Conservation (phyloP, 2,329 filamentous ascomycete species). For the Cladorrhinum sp. region DNA sequence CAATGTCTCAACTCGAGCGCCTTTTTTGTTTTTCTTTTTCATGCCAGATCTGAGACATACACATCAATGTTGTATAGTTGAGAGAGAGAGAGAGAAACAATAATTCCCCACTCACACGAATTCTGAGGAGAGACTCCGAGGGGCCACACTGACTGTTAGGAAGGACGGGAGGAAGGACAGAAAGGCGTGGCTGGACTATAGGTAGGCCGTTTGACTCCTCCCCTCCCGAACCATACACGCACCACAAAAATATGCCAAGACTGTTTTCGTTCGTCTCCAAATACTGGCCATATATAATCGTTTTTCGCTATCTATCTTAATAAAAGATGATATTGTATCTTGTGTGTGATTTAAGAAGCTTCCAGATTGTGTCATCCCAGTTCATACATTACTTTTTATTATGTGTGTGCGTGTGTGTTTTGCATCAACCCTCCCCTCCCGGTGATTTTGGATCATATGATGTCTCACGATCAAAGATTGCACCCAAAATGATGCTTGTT, state of each 20-base stretch:
- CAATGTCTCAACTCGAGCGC: neutral
- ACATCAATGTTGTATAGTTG: neutral
- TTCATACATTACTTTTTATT: neutral
- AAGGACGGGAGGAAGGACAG: too few relatives aligned
- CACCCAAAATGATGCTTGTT: neutral
- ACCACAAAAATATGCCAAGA: neutral
- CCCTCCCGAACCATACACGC: too few relatives aligned
- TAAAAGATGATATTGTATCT: too few relatives aligned
- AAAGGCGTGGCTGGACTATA: too few relatives aligned
- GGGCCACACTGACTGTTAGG: too few relatives aligned
- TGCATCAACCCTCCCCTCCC: neutral
- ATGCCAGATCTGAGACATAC: constrained; percentile 3
- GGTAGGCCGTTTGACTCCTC: too few relatives aligned
- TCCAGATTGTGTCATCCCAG: neutral
- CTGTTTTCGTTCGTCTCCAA: too few relatives aligned
- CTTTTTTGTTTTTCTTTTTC: neutral
- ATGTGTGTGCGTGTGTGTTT: neutral
- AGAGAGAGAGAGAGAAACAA: neutral
- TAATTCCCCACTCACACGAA: neutral
- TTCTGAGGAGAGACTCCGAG: neutral
- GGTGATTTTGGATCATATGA: too few relatives aligned
- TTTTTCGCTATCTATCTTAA: too few relatives aligned
- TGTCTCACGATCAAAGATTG: neutral
- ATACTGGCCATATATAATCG: too few relatives aligned
- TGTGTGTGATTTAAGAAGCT: too few relatives aligned